These are phyloP conservation scores for Eimeria sp. DNA, from an alignment of 169 alveolate species.

Conservation along the genomic window DNA sequence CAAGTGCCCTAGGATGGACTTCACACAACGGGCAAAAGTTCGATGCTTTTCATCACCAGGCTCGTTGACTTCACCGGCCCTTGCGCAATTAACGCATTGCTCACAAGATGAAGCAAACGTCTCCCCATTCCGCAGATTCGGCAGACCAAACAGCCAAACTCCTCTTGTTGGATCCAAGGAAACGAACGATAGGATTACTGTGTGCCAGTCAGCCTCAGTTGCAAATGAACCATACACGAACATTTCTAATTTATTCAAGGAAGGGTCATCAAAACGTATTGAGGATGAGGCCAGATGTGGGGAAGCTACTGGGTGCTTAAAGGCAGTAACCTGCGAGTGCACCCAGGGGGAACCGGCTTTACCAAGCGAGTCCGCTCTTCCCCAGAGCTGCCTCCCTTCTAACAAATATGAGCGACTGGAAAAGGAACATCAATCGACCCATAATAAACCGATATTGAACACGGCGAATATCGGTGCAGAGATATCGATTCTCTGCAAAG, in stretches of 20 bases:
- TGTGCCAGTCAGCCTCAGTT: not conserved
- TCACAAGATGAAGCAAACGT: slow-evolving; percentile 26
- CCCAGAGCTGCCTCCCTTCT: not conserved
- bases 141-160: too few relatives aligned
- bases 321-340: not conserved
- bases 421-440: not conserved
- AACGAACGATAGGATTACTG: not conserved
- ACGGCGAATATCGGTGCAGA: not conserved
- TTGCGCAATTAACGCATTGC: not conserved
- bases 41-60: slow-evolving; percentile 41
- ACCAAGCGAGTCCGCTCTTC: not conserved
- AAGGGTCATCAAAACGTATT: not conserved
- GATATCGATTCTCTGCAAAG: not conserved
- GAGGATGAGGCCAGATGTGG: not conserved
- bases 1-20: not conserved
- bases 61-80: not conserved
- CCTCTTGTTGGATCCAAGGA: not conserved
- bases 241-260: not conserved
- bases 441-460: not conserved
- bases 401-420: not conserved
- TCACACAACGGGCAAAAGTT: not conserved
- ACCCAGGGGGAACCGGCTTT: not conserved
- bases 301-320: not conserved
- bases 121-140: not conserved
- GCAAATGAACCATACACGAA: not conserved